Conservation (phyloP, 805 yeast species). For the Diddensiella santjacobensis region DNA sequence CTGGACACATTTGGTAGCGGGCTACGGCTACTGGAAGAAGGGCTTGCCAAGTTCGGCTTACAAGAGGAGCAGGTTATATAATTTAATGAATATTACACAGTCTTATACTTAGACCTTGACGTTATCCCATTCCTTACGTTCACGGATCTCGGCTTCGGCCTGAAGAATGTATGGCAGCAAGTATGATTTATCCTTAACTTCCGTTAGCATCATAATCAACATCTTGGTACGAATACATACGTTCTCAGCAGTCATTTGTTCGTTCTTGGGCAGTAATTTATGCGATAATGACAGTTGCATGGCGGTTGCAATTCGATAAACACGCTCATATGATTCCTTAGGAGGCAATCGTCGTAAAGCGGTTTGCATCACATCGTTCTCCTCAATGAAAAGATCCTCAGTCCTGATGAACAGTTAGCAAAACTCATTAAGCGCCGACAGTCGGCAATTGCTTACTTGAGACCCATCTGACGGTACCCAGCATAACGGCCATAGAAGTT, state of each 20-base stretch:
- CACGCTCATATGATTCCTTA: constrained; percentile 82
- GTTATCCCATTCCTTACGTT: constrained; percentile 86
- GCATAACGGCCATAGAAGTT: constrained; percentile 66
- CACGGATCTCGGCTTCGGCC: constrained; percentile 88
- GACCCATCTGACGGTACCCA: constrained; percentile 94
- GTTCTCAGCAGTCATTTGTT: constrained; percentile 75
- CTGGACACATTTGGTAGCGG: constrained; percentile 30
- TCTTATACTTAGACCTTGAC: constrained; percentile 30
- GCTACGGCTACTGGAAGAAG: constrained; percentile 20
- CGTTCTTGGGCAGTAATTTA: constrained; percentile 75
- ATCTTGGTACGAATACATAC: constrained; percentile 7
- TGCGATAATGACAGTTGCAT: constrained; percentile 83
- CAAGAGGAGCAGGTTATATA: background rate
- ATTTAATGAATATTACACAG: background rate
- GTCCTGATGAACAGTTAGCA: constrained; percentile 44
- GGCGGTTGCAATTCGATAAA: constrained; percentile 87
- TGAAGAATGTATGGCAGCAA: constrained; percentile 86
- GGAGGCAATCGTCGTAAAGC: constrained; percentile 86
- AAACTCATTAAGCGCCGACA: no score
- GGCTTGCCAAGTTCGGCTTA: constrained; percentile 7
- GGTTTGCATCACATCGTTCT: constrained; percentile 78
- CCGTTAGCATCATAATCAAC: background rate
- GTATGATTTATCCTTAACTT: constrained; percentile 42
- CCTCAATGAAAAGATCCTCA: constrained; percentile 86
- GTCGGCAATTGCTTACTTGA: background rate